Evolutionary conservation across 345 rosid genomes (phyloP).

Genomic region (Laguncularia racemosa): DNA sequence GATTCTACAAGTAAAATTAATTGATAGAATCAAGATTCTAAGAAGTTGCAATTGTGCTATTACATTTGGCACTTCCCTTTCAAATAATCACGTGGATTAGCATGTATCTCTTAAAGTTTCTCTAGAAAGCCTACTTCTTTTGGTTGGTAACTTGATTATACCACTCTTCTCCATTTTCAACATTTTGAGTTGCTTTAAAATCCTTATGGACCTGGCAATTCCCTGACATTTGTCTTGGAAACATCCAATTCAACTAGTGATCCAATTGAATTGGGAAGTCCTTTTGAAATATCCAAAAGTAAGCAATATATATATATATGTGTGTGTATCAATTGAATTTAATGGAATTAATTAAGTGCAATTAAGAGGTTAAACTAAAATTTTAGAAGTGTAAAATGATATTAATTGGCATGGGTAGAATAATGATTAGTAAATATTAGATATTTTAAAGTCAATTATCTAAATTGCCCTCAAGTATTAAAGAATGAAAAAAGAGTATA

Average conservation of each 20-base stretch:
- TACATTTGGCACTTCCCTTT: background rate
- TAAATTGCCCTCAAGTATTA: no score
- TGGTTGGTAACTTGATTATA: background rate
- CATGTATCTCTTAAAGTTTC: slow-evolving; percentile 2
- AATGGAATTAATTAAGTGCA: no score
- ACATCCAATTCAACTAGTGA: background rate
- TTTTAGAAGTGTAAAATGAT: no score
- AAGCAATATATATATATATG: no score
- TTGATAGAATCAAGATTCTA: background rate
- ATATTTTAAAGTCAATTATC: no score
- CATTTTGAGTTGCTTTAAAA: background rate
- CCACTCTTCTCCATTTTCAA: background rate
- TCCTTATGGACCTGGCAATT: background rate
- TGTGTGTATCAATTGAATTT: no score
- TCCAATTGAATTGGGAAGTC: no score
- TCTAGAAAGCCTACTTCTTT: background rate
- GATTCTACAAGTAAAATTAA: background rate
- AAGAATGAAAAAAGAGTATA: no score
- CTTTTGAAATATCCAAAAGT: no score
- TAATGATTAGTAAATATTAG: no score
- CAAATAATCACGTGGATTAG: background rate
- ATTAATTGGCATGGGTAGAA: no score
- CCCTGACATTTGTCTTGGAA: accelerated
- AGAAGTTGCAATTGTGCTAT: background rate
- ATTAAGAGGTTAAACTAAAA: no score